Conservation (phyloP, 768 basidiomycete genomes). For the Boletus eberwhitei region DNA sequence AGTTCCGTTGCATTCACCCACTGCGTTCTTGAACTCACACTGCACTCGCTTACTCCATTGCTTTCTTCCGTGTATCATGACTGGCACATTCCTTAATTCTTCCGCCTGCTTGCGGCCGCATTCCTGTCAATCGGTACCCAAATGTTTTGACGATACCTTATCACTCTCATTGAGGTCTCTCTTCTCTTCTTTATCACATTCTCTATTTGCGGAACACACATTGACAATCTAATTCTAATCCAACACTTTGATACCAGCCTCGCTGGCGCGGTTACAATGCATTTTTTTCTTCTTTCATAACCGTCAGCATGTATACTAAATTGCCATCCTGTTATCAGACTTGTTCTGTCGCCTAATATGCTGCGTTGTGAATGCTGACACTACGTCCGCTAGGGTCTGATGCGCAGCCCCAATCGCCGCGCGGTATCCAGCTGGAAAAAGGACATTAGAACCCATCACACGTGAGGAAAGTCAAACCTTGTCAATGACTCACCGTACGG, state of each 20-base stretch:
- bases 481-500: slow-evolving; percentile 65
- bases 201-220: slow-evolving; percentile 36
- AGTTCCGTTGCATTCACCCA: slow-evolving; percentile 19
- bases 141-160: slow-evolving; percentile 34
- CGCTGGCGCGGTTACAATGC: slow-evolving; percentile 22
- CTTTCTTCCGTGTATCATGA: slow-evolving; percentile 27
- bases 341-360: slow-evolving; percentile 48
- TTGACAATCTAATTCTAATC: slow-evolving; percentile 31
- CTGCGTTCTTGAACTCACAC: slow-evolving; percentile 24
- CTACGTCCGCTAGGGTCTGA: slow-evolving; percentile 93
- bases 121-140: slow-evolving; percentile 25
- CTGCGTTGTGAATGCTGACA: slow-evolving; percentile 93
- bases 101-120: slow-evolving; percentile 16
- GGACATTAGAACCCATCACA: slow-evolving; percentile 13
- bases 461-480: slow-evolving; percentile 1
- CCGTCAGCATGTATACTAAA: slow-evolving; percentile 22
- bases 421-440: slow-evolving; percentile 77
- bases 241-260: slow-evolving; percentile 25
- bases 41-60: slow-evolving; percentile 28
- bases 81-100: slow-evolving; percentile 30
- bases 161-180: slow-evolving; percentile 30
- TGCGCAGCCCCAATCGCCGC: slow-evolving; percentile 95
- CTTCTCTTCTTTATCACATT: slow-evolving; percentile 31
- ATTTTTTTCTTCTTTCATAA: slow-evolving; percentile 3
- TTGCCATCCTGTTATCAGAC: slow-evolving; percentile 14